Conservation (phyloP, 2,329 filamentous ascomycete species). For the Coniochaeta prunicola region DNA sequence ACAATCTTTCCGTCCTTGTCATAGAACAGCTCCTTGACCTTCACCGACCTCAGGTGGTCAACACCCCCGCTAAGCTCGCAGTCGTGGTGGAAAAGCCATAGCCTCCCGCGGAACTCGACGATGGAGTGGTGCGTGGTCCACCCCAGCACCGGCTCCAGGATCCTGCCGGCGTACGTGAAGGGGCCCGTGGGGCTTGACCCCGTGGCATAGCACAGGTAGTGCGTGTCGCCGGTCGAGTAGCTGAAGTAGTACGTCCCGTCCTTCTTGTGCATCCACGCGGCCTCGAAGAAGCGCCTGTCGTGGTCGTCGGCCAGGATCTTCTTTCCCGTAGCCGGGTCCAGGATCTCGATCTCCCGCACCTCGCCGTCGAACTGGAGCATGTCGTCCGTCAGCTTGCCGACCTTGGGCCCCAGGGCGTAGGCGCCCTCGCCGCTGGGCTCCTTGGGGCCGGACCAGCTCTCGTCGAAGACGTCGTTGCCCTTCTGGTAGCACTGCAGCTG, state of each 20-base stretch:
- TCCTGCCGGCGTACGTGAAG: slow-evolving; percentile 63
- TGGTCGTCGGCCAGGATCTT: slow-evolving; percentile 61
- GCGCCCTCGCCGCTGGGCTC: slow-evolving; percentile 52
- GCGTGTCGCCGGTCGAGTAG: slow-evolving; percentile 73
- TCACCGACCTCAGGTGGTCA: slow-evolving; percentile 65
- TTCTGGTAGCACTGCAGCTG: slow-evolving; percentile 69
- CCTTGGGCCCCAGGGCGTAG: slow-evolving; percentile 56
- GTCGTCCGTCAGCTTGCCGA: slow-evolving; percentile 54
- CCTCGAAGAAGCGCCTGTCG: slow-evolving; percentile 71
- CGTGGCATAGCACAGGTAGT: slow-evolving; percentile 64
- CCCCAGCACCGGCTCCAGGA: slow-evolving; percentile 68
- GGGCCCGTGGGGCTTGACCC: slow-evolving; percentile 60
- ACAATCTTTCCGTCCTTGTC: slow-evolving; percentile 57
- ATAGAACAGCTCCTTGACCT: slow-evolving; percentile 69
- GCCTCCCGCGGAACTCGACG: slow-evolving; percentile 63
- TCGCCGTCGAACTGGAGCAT: slow-evolving; percentile 55
- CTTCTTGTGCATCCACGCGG: slow-evolving; percentile 72
- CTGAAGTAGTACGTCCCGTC: slow-evolving; percentile 65
- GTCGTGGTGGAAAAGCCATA: slow-evolving; percentile 75
- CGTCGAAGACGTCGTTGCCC: slow-evolving; percentile 48
- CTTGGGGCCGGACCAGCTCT: slow-evolving; percentile 43
- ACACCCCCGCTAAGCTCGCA: slow-evolving; percentile 60
- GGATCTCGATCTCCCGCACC: slow-evolving; percentile 55
- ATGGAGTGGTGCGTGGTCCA: slow-evolving; percentile 82
- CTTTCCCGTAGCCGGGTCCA: slow-evolving; percentile 53